Evolutionary conservation across 2,329 filamentous ascomycete species (phyloP).

Genomic region (Aspergillus sp.): DNA sequence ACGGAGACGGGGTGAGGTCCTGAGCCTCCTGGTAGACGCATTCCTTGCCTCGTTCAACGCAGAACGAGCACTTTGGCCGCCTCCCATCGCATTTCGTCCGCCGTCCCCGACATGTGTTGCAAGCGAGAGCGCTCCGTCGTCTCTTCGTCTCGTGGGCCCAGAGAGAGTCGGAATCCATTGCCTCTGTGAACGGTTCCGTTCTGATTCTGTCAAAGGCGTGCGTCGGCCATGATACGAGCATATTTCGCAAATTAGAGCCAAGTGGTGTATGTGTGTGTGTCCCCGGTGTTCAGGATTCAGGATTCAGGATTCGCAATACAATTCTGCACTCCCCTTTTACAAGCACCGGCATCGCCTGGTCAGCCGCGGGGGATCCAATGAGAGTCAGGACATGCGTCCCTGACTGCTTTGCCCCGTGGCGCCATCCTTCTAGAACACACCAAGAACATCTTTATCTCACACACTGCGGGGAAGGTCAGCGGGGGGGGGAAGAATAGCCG

Average conservation of each 20-base stretch:
- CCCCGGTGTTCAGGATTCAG: too few relatives aligned
- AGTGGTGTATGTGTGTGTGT: too few relatives aligned
- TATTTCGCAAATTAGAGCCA: too few relatives aligned
- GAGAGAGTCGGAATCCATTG: not conserved
- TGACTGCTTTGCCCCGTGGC: not conserved
- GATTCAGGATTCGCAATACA: too few relatives aligned
- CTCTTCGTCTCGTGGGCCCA: not conserved
- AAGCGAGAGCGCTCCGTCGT: conserved; percentile 11
- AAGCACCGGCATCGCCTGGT: too few relatives aligned
- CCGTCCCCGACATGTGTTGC: conserved; percentile 14
- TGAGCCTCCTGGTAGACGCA: conserved; percentile 7
- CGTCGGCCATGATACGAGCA: too few relatives aligned
- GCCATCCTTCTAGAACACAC: conserved; percentile 8
- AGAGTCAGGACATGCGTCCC: too few relatives aligned
- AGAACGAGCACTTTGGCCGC: conserved; percentile 17
- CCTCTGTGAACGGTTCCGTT: too few relatives aligned
- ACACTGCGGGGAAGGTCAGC: not conserved
- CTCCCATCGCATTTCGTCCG: conserved; percentile 18
- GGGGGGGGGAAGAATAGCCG: not conserved
- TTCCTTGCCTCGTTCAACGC: conserved; percentile 10
- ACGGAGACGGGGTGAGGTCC: not conserved
- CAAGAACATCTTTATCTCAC: conserved; percentile 6
- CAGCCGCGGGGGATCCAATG: too few relatives aligned
- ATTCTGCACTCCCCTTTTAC: too few relatives aligned
- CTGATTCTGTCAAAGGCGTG: too few relatives aligned